A percentile compares a stretch with the other conserved stretches of the same genome.
Evolutionary conservation across 352 stramenopile species (phyloP).

Genomic region (Globisporangium megalacanthum): DNA sequence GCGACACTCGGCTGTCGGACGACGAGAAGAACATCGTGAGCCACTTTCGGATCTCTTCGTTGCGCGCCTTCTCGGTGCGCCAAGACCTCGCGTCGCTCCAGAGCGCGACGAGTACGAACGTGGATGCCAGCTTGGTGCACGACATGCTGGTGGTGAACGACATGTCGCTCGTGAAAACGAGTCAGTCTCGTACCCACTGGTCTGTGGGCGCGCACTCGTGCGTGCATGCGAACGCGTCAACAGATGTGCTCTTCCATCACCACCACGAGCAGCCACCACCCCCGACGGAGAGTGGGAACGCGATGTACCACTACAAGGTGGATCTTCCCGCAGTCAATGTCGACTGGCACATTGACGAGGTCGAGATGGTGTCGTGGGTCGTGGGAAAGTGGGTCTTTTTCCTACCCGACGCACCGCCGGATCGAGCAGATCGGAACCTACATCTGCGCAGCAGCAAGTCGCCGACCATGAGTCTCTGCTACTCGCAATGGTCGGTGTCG

Average conservation of each 20-base stretch:
- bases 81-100: constrained; percentile 28
- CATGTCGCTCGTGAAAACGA: constrained; percentile 31
- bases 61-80: constrained; percentile 34
- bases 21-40: constrained; percentile 28
- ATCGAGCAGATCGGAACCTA: constrained; percentile 21
- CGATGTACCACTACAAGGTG: constrained; percentile 71
- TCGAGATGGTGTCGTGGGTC: constrained; percentile 62
- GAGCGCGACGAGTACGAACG: constrained; percentile 15
- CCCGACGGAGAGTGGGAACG: constrained; percentile 20
- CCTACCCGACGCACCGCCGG: constrained; percentile 29
- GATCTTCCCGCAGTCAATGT: constrained; percentile 39
- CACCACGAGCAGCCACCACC: constrained; percentile 1
- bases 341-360: constrained; percentile 44
- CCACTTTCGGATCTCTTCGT: constrained; percentile 18
- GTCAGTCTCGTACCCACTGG: constrained; percentile 48
- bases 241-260: neutral
- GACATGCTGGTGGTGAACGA: constrained; percentile 37
- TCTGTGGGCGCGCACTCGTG: constrained; percentile 39
- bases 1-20: constrained; percentile 25
- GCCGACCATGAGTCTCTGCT: constrained; percentile 24
- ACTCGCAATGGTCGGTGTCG: constrained; percentile 22
- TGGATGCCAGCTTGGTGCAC: constrained; percentile 20
- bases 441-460: constrained; percentile 19
- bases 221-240: constrained; percentile 17
- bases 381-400: constrained; percentile 81